These are phyloP conservation scores for Lactarius psammicola DNA, from an alignment of 768 basidiomycete genomes.

Conservation along the genomic window DNA sequence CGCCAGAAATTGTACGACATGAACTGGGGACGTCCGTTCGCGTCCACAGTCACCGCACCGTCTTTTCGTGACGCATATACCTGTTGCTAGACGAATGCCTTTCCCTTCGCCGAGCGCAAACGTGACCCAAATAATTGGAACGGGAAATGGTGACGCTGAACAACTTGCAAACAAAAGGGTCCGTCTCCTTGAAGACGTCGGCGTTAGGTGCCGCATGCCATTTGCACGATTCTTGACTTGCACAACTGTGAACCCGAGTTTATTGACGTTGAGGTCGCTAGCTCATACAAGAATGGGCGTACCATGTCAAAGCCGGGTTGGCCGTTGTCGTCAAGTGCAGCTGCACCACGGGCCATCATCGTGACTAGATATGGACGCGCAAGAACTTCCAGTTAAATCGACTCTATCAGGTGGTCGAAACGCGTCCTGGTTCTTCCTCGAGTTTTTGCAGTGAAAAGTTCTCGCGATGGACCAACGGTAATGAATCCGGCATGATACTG, in stretches of 20 bases:
- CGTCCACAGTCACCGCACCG: not conserved
- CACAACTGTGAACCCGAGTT: not conserved
- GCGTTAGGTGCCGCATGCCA: accelerated
- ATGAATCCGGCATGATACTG: not conserved
- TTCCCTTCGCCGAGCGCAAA: not conserved
- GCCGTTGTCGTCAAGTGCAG: not conserved
- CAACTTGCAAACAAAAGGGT: not conserved
- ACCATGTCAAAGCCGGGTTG: not conserved
- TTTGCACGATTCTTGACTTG: not conserved
- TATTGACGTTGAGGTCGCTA: not conserved
- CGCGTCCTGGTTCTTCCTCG: not conserved
- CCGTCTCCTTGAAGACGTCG: not conserved
- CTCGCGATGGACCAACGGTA: not conserved
- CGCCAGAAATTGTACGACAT: not conserved
- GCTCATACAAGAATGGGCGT: not conserved
- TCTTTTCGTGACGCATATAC: not conserved
- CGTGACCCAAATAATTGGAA: not conserved
- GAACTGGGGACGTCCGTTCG: not conserved
- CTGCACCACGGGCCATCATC: not conserved
- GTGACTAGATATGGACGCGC: not conserved
- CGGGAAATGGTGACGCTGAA: not conserved
- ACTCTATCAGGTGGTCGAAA: not conserved
- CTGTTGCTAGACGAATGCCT: not conserved
- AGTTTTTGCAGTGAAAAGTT: not conserved
- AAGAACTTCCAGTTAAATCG: not conserved